Evolutionary conservation across 2,329 filamentous ascomycete genomes (phyloP).

Genomic region (Alternaria sp.): DNA sequence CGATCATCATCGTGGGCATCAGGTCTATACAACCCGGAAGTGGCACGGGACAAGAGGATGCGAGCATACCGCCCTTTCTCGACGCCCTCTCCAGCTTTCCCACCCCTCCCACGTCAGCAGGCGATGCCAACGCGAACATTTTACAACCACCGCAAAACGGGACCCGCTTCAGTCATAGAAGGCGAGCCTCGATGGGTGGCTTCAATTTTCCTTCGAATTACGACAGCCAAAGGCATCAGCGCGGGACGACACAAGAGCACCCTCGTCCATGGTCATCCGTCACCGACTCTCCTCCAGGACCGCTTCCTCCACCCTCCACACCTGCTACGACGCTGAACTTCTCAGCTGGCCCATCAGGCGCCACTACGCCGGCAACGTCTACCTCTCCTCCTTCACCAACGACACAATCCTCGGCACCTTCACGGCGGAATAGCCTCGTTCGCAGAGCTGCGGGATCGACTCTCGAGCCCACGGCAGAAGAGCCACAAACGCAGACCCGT

Average conservation of each 20-base stretch:
- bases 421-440: constrained; percentile 53
- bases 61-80: constrained; percentile 59
- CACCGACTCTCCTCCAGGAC: constrained; percentile 66
- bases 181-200: constrained; percentile 64
- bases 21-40: constrained; percentile 67
- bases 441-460: constrained; percentile 52
- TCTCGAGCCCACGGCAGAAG: constrained; percentile 55
- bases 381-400: constrained; percentile 49
- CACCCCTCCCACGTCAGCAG: constrained; percentile 55
- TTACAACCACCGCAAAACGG: constrained; percentile 64
- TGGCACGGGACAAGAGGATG: constrained; percentile 55
- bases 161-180: constrained; percentile 63
- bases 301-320: constrained; percentile 69
- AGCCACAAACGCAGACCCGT: constrained; percentile 50
- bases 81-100: constrained; percentile 61
- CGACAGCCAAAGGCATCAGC: constrained; percentile 63
- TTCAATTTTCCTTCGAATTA: constrained; percentile 61
- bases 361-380: constrained; percentile 52
- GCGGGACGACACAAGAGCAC: constrained; percentile 52
- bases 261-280: constrained; percentile 55
- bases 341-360: constrained; percentile 63
- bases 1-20: constrained; percentile 74
- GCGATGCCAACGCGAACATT: constrained; percentile 60
- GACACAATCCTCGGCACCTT: constrained; percentile 46
- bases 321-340: constrained; percentile 65